Percentiles rank a stretch among this genome's conserved stretches.
phyloP scores from a whole-genome alignment of 106 monocot genomes.

The Hemerocallis citrina region DNA sequence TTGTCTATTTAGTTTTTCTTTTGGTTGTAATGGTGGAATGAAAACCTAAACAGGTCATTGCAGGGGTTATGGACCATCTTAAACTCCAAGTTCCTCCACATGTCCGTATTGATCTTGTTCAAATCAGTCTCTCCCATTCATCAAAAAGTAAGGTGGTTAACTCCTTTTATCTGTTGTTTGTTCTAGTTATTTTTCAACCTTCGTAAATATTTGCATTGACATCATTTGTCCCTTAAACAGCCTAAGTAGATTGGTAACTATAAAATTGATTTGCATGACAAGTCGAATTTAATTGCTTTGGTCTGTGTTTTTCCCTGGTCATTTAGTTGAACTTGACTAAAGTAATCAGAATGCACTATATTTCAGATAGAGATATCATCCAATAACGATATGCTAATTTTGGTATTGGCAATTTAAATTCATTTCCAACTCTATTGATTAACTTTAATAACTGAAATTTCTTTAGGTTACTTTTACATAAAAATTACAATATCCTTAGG shows the following conservation, averaged over 20 bases:
- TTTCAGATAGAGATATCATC: neutral
- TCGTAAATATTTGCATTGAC: neutral
- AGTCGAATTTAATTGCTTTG: too few relatives aligned
- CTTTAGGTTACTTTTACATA: too few relatives aligned
- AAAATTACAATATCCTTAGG: too few relatives aligned
- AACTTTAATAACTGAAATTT: too few relatives aligned
- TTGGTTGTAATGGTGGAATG: neutral
- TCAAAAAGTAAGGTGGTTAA: constrained; percentile 48
- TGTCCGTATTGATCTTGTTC: constrained; percentile 82
- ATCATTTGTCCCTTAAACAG: neutral
- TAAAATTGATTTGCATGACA: neutral
- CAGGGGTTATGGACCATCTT: constrained; percentile 68
- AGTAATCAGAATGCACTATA: neutral
- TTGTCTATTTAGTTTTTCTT: neutral
- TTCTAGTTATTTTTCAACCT: constrained; percentile 2
- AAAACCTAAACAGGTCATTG: constrained; percentile 58
- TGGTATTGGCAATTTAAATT: neutral
- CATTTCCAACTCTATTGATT: too few relatives aligned
- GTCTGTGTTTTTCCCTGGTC: neutral
- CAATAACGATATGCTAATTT: neutral
- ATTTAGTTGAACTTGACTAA: neutral
- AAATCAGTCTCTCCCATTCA: constrained; percentile 53
- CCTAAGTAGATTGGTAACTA: neutral
- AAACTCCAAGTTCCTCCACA: constrained; percentile 81
- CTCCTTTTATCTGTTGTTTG: neutral